Evolutionary conservation across 768 basidiomycete species (phyloP), one percentile per base, ranked within the genome.

Genomic region (Suillus brevipes): DNA sequence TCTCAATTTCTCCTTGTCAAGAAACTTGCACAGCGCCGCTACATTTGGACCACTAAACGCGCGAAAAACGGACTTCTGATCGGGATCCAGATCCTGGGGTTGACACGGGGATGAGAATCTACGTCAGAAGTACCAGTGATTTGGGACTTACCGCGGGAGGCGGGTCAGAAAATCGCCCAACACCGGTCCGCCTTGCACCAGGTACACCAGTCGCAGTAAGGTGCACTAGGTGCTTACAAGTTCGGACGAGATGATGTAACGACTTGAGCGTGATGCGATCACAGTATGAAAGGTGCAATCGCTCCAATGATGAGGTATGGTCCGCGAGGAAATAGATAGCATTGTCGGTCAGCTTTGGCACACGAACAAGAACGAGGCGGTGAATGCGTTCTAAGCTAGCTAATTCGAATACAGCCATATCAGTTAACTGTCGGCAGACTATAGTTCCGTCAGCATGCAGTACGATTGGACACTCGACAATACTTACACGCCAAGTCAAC

Each of bases 281-380:
- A 78, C 95, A 98, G 73, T 94, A 93, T 36, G 92, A 91, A 43
- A 98, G 78, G 72, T 97, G 90, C 57, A 97, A 82, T 31, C 93
- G 86, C 72, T 95, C 92, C 69, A 97, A 80, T 40, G 81, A 81
- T 37, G 73, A 79, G 42, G 82, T 85, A 76, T 93, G 87, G 69
- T 93, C 91, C 16, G 89, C 91, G 10, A 97, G 83, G 28, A 90
- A 83, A 76, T 87, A 88, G 56, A 96, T 79, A 6, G 89, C 91
- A 71, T 91, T 87, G 77, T 96, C 95, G 18, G 95, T 97, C 67
- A 97, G 75, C 71, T 89, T 89, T 45, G 87, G 85, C 5, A 96
- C 88, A 45, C 93, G 88, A 43, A 93, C 90, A 60, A 95, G 80
- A 68, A 90, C 90, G 53, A 98, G 82, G 23, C 92, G 86, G 63